Evolutionary conservation across 2,329 filamentous ascomycete genomes (phyloP), one percentile per base, ranked within the genome.

Genomic region (Arthrinium puccinioides): DNA sequence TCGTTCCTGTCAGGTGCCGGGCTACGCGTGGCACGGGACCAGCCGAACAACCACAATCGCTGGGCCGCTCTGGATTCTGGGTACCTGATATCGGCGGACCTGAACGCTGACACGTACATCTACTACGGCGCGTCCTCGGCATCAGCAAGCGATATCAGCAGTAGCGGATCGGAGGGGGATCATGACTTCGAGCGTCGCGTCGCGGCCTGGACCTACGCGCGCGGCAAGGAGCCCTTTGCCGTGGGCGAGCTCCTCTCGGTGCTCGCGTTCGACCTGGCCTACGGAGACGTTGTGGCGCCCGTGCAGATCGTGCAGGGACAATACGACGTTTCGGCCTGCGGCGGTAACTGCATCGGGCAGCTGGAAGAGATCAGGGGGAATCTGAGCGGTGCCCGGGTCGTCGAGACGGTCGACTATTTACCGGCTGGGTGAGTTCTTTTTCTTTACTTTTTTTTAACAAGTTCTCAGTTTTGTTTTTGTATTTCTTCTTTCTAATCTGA

Each of bases 241-340:
- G 41, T 50, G 6, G 54, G 42, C 3, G 53, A 55, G 42, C 46
- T 56, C n/a, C 52, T 46, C 4, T 53, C 52, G 16, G 39, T 57
- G 26, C 26, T 56, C 3, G 47, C 38, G 16, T 49, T 50, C n/a
- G 30, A 39, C 6, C 37, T 55, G 3, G 35, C 36, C 4, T 56
- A 49, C 16, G 37, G 3, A 1, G 40, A 42, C 14, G 40, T 56
- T 11, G 46, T 42, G 13, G 50, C 47, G n/a, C 43, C 54, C 1
- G 50, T 54, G 8, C 37, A 53, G 13, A 28, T 54, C 4, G 25
- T 56, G 6, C 54, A 57, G 38, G 54, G 53, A 8, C 42, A 44
- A 19, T 56, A 45, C 28, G 54, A 56, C 28, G 39, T 53, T 4
- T 57, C 53, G 13, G 54, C 52, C 5, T 57, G 54, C 35, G 53